Percentiles rank a stretch among this genome's conserved stretches.
phyloP scores from a whole-genome alignment of 2,329 filamentous ascomycete species.

The Penicillium sp. region DNA sequence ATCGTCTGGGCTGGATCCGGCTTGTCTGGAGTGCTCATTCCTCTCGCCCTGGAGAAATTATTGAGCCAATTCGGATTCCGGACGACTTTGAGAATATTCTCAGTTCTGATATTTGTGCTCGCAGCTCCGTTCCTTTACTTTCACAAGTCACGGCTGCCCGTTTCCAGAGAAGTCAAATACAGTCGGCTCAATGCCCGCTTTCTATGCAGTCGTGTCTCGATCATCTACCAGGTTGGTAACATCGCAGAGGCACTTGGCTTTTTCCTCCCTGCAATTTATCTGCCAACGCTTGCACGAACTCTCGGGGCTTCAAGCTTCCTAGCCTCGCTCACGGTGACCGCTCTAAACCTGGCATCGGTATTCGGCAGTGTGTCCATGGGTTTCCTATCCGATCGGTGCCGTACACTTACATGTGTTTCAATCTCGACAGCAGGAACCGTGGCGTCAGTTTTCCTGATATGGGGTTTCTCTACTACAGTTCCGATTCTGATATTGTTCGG shows the following conservation, averaged over 20 bases:
- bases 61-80: slow-evolving; percentile 46
- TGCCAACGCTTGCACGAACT: slow-evolving; percentile 39
- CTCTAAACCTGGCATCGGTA: slow-evolving; percentile 34
- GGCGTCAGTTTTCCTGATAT: slow-evolving; percentile 47
- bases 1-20: slow-evolving; percentile 45
- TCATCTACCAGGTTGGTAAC: slow-evolving; percentile 51
- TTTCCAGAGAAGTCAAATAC: slow-evolving; percentile 26
- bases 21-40: slow-evolving; percentile 48
- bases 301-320: slow-evolving; percentile 26
- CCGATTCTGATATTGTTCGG: slow-evolving; percentile 44
- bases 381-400: slow-evolving; percentile 44
- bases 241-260: slow-evolving; percentile 39
- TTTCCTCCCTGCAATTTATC: slow-evolving; percentile 42
- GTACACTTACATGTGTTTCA: slow-evolving; percentile 42
- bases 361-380: slow-evolving; percentile 40
- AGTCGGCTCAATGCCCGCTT: slow-evolving; percentile 45
- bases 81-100: slow-evolving; percentile 48
- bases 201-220: slow-evolving; percentile 39
- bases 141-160: slow-evolving; percentile 47
- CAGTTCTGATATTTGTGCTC: slow-evolving; percentile 31
- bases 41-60: slow-evolving; percentile 47
- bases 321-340: slow-evolving; percentile 33
- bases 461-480: slow-evolving; percentile 50
- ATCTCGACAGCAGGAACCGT: slow-evolving; percentile 45
- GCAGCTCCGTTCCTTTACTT: slow-evolving; percentile 34